Evolutionary conservation across 176 grass and related monocot genomes (phyloP).

Genomic region (Triticum aestivum): DNA sequence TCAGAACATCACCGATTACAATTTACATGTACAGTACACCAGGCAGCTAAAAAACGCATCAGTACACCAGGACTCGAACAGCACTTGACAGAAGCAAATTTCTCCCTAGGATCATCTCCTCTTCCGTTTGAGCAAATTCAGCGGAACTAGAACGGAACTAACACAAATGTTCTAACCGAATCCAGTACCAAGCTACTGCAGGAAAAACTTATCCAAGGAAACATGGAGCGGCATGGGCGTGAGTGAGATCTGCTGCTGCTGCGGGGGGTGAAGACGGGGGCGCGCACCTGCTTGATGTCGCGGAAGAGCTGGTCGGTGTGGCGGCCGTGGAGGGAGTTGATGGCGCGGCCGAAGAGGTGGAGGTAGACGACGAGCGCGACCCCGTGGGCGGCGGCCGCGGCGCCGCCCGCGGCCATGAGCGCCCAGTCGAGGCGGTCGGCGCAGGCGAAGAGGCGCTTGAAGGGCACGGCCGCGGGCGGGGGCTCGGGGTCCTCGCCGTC

Average conservation of each 20-base stretch:
- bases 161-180: neutral
- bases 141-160: neutral
- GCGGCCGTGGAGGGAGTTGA: slow-evolving; percentile 64
- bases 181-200: neutral
- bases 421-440: slow-evolving; percentile 87
- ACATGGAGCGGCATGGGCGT: neutral
- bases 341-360: slow-evolving; percentile 83
- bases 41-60: no score
- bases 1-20: neutral
- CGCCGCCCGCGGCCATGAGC: slow-evolving; percentile 70
- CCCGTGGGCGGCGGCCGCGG: slow-evolving; percentile 77
- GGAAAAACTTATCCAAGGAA: neutral
- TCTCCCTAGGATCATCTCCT: neutral
- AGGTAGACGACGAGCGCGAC: slow-evolving; percentile 94
- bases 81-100: neutral
- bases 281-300: slow-evolving; percentile 58
- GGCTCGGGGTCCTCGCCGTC: slow-evolving; percentile 66
- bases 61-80: neutral
- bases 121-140: neutral
- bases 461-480: slow-evolving; percentile 81
- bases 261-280: neutral
- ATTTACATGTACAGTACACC: neutral
- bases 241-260: neutral
- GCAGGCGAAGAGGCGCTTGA: slow-evolving; percentile 85
- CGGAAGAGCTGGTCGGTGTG: slow-evolving; percentile 47